A percentile compares a stretch with the other conserved stretches of the same genome.
Conservation (phyloP, 192 early-diverging fungal species). For the Phlyctochytrium bullatum region DNA sequence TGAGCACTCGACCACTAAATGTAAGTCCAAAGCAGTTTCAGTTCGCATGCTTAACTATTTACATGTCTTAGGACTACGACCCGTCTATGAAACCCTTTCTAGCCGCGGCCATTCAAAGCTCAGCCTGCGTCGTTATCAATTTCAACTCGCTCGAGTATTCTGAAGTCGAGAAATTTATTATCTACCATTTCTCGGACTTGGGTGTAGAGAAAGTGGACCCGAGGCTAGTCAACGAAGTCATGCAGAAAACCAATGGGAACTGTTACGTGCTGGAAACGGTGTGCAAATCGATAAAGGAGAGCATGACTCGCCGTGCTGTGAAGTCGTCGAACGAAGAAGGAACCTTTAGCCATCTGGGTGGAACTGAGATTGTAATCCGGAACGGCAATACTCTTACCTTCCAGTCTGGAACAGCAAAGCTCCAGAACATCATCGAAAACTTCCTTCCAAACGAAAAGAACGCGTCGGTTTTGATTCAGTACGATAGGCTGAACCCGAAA, state of each 20-base stretch:
- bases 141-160: neutral
- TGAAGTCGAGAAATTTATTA: neutral
- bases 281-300: neutral
- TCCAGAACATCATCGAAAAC: neutral
- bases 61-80: neutral
- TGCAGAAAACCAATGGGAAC: neutral
- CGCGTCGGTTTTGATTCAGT: neutral
- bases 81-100: neutral
- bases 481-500: neutral
- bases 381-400: no score
- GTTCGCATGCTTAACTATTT: neutral
- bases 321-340: no score
- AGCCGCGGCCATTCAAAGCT: neutral
- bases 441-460: neutral
- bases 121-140: neutral
- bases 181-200: neutral
- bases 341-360: no score
- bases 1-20: neutral
- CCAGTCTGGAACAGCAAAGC: no score
- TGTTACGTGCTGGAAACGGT: neutral
- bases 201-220: neutral
- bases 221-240: neutral
- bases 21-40: no score
- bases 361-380: no score
- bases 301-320: no score